phyloP scores from a whole-genome alignment of 768 basidiomycete species.

The Auricularia auricula-judae region DNA sequence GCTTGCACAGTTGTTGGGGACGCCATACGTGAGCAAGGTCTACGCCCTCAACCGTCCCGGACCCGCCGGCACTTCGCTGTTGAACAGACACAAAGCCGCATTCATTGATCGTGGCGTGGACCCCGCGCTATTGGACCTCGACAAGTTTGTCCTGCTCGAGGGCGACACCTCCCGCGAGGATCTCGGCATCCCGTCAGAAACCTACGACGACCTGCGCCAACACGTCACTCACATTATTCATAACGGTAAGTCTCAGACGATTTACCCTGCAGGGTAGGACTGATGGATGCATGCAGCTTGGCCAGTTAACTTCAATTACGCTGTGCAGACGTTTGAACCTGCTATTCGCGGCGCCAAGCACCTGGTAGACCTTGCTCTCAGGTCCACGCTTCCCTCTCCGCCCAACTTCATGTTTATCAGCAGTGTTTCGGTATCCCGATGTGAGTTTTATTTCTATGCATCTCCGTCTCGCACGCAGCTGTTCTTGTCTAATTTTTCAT shows the following conservation, averaged over 20 bases:
- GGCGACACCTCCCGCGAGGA: constrained; percentile 13
- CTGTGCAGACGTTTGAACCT: constrained; percentile 31
- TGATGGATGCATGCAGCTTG: constrained; percentile 17
- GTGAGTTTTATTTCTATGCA: constrained; percentile 13
- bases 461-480: not conserved
- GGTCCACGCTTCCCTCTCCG: constrained; percentile 16
- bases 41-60: not conserved
- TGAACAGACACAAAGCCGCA: not conserved
- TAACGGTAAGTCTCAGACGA: not conserved
- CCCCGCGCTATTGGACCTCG: not conserved
- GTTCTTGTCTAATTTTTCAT: not conserved
- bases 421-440: constrained; percentile 24
- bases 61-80: not conserved
- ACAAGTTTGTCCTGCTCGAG: constrained; percentile 9
- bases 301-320: constrained; percentile 31
- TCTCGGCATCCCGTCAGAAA: constrained; percentile 5
- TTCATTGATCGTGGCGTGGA: not conserved
- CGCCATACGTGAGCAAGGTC: not conserved
- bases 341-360: constrained; percentile 29
- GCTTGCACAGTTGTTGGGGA: not conserved
- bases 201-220: constrained; percentile 29
- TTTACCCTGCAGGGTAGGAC: not conserved
- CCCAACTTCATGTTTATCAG: constrained; percentile 32
- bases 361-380: constrained; percentile 26
- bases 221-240: not conserved